Conservation (phyloP, 2,329 filamentous ascomycete genomes). For the Aspergillus sojae region DNA sequence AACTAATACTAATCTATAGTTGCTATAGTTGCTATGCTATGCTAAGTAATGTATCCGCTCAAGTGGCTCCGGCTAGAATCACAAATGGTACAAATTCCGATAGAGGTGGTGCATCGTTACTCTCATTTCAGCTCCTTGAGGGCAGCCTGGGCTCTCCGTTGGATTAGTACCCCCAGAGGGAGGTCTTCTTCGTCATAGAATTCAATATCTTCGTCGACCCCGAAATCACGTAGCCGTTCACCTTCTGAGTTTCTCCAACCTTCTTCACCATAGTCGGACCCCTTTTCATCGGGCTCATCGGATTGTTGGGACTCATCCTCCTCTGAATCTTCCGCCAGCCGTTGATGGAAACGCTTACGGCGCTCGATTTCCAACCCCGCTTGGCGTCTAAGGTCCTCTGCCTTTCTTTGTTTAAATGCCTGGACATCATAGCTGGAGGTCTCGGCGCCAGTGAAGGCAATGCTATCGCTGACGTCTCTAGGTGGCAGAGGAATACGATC, state of each 20-base stretch:
- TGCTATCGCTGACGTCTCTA: conserved; percentile 16
- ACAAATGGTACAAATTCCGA: not conserved
- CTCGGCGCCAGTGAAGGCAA: conserved; percentile 31
- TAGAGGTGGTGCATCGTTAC: not conserved
- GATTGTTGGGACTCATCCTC: conserved; percentile 23
- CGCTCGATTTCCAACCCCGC: conserved; percentile 38
- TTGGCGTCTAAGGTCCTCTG: conserved; percentile 52
- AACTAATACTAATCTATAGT: not conserved
- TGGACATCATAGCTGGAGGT: conserved; percentile 44
- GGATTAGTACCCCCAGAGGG: conserved; percentile 58
- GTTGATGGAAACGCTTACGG: conserved; percentile 46
- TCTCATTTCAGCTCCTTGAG: not conserved
- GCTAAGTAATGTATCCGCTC: not conserved
- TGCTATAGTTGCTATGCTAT: not conserved
- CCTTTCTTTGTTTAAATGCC: conserved; percentile 58
- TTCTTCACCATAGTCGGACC: conserved; percentile 56
- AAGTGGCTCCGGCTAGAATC: not conserved
- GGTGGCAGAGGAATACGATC: conserved; percentile 49
- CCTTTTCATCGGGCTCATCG: conserved; percentile 20
- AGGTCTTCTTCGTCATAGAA: conserved; percentile 67
- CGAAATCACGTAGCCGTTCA: conserved; percentile 64
- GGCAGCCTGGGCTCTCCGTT: conserved; percentile 32
- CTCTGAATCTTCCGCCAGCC: conserved; percentile 29
- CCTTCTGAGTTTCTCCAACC: conserved; percentile 66
- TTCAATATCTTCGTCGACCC: conserved; percentile 65